Conservation (phyloP, 73 alveolate genomes). For the Paramecium primaurelia region DNA sequence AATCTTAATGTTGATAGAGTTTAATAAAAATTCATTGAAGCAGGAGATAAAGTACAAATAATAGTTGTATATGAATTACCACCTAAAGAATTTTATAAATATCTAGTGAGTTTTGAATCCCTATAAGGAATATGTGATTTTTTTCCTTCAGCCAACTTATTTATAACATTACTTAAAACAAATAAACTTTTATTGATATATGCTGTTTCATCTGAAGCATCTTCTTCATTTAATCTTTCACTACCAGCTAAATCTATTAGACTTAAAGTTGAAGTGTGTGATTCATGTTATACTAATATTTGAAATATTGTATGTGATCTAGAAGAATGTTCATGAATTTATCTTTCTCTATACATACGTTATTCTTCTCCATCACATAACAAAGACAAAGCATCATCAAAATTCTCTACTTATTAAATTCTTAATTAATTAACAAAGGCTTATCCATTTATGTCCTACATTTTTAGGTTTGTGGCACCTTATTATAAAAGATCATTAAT, state of each 20-base stretch:
- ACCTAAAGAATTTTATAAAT: conserved; percentile 87
- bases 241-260: conserved; percentile 96
- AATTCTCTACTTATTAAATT: conserved; percentile 70
- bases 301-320: conserved; percentile 92
- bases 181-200: conserved; percentile 88
- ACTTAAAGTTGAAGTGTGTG: conserved; percentile 65
- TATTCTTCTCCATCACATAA: conserved; percentile 89
- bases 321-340: conserved; percentile 91
- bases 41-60: conserved; percentile 93
- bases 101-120: conserved; percentile 88
- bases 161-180: conserved; percentile 88
- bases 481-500: conserved; percentile 77
- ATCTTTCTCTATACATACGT: conserved; percentile 86
- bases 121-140: conserved; percentile 83
- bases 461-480: conserved; percentile 54
- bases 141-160: conserved; percentile 79
- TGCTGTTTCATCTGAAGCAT: conserved; percentile 86
- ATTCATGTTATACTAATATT: conserved; percentile 64
- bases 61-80: conserved; percentile 93
- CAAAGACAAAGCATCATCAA: conserved; percentile 81
- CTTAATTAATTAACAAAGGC: conserved; percentile 84
- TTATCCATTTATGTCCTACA: conserved; percentile 38
- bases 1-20: conserved; percentile 89
- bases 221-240: conserved; percentile 86
- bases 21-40: conserved; percentile 88